These are phyloP conservation scores for Aspergillus panamensis DNA, from an alignment of 495 filamentous ascomycete genomes.

Conservation along the genomic window DNA sequence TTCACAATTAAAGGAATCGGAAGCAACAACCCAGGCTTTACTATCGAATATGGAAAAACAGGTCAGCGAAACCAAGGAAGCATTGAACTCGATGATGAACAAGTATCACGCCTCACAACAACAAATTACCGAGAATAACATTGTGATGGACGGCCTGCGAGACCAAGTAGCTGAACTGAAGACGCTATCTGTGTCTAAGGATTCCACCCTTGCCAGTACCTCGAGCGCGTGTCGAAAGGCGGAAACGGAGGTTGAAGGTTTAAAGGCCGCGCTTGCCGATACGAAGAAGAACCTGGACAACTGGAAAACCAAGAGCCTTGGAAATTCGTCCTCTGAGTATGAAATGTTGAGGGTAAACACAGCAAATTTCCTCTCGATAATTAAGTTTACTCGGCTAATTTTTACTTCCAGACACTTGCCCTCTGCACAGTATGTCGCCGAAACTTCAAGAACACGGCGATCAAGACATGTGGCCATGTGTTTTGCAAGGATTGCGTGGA, in stretches of 20 bases:
- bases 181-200: conserved; percentile 67
- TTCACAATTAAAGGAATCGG: conserved; percentile 84
- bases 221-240: conserved; percentile 61
- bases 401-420: conserved; percentile 64
- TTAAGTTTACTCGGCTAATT: conserved; percentile 32
- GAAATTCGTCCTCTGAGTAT: conserved; percentile 76
- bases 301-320: conserved; percentile 75
- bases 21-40: conserved; percentile 55
- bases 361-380: background rate
- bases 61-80: conserved; percentile 71
- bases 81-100: conserved; percentile 58
- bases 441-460: conserved; percentile 88
- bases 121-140: conserved; percentile 60
- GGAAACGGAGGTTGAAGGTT: conserved; percentile 69
- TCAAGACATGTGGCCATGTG: conserved; percentile 94
- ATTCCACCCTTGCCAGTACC: conserved; percentile 51
- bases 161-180: conserved; percentile 73
- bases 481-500: conserved; percentile 91
- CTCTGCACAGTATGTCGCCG: conserved; percentile 85
- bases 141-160: conserved; percentile 67
- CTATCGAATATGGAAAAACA: conserved; percentile 89
- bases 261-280: conserved; percentile 68
- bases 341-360: conserved; percentile 75
- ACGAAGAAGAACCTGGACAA: conserved; percentile 72
- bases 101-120: conserved; percentile 73